Base-by-base conservation (phyloP, 257 asterid species). In the Primulina eburnea region DNA sequence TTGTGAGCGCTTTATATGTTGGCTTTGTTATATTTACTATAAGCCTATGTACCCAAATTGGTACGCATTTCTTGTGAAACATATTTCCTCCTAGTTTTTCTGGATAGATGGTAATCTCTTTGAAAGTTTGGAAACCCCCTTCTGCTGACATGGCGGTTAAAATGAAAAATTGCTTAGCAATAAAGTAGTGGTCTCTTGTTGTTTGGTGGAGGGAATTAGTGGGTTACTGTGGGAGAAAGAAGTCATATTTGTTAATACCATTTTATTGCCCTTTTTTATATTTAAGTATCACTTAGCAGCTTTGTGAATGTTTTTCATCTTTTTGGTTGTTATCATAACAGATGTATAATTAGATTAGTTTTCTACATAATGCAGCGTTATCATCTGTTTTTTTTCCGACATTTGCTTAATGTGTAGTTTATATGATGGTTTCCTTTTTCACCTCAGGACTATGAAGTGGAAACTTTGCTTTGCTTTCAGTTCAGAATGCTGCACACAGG, bases 401-500 rank as follows among this genome's bases (percentile, higher is more conserved):
- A 38, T 40, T 50, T 2, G 34, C 53, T 28, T 64, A 65, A 21
- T 56, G 34, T 47, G 30, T 56, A 12, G 47, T 57, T 70, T 34
- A 24, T 73, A 40, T 68, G 71, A 65, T 63, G 40, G 38, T 56
- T 37, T 59, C 20, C n/a, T 38, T 62, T 73, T 24, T 24, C 26
- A 24, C 26, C 26, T 24, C 26, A 24, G 26, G 26, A 24, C 26
- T 24, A 24, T 24, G 26, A 24, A 24, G 26, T 24, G 26, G 26
- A 24, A 21, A 24, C 60, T 59, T 66, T 72, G 71, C 70, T 64
- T 30, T 78, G 64, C 72, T 71, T 62, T 50, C 71, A 55, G 64
- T 47, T 57, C 59, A 43, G 65, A 74, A 40, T 66, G 58, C 72
- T 12, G 60, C 64, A 52, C 60, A 74, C 83, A 65, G 62, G 70